A percentile compares a stretch with the other conserved stretches of the same genome.
These are phyloP conservation scores for Beauveria rudraprayagi DNA, from an alignment of 2,329 filamentous ascomycete species.

Conservation along the genomic window DNA sequence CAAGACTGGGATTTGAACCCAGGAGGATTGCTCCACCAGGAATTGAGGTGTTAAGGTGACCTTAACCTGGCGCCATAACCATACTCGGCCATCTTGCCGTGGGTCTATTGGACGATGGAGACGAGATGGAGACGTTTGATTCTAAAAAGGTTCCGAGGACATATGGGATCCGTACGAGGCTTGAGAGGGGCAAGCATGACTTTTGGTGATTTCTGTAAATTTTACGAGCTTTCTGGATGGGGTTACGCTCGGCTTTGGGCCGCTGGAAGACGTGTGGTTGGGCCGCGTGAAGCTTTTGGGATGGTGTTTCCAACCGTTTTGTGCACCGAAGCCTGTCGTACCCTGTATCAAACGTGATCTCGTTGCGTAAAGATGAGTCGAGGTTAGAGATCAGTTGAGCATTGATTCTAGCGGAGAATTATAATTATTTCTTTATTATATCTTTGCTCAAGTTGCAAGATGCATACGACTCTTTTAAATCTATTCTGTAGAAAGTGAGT, in stretches of 20 bases:
- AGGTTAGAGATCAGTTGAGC: too few species aligned
- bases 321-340: neutral
- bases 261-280: neutral
- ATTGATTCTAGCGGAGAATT: too few species aligned
- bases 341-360: neutral
- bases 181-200: neutral
- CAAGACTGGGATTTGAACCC: conserved; percentile 29
- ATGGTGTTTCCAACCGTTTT: neutral
- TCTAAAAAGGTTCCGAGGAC: neutral
- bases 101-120: conserved; percentile 3
- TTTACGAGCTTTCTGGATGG: neutral
- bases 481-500: too few species aligned
- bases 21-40: conserved; percentile 29
- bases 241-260: too few species aligned
- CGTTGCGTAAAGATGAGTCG: too few species aligned
- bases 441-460: too few species aligned
- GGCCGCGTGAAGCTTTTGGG: neutral
- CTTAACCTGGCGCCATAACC: conserved; percentile 31
- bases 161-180: neutral
- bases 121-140: conserved; percentile 1
- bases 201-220: neutral
- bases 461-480: too few species aligned
- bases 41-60: conserved; percentile 22
- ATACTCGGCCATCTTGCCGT: conserved; percentile 28
- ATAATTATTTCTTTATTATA: too few species aligned